Conservation (phyloP, 2,329 filamentous ascomycete species). For the Alternaria gaisen region DNA sequence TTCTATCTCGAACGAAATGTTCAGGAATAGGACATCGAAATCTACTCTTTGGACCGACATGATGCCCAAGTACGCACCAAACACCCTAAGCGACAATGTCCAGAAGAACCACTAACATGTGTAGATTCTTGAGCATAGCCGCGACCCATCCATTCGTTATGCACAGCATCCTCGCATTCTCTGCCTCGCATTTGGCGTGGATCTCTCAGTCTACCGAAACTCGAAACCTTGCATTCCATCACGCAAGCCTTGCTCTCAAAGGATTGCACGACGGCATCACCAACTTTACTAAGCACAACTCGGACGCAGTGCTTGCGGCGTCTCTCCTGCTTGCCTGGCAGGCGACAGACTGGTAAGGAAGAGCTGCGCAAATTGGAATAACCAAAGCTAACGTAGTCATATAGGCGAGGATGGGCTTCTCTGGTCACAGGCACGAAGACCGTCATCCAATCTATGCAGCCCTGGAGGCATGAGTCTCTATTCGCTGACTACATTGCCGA, state of each 20-base stretch:
- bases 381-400: slow-evolving; percentile 19
- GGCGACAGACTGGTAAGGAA: slow-evolving; percentile 87
- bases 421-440: slow-evolving; percentile 91
- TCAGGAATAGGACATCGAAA: slow-evolving; percentile 76
- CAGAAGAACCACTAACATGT: slow-evolving; percentile 37
- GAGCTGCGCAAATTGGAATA: background rate
- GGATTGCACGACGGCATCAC: slow-evolving; percentile 89
- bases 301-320: slow-evolving; percentile 89
- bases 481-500: slow-evolving; percentile 84
- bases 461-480: slow-evolving; percentile 88
- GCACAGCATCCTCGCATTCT: slow-evolving; percentile 90
- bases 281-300: slow-evolving; percentile 83
- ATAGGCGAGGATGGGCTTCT: slow-evolving; percentile 89
- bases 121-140: slow-evolving; percentile 82
- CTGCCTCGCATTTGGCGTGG: slow-evolving; percentile 93
- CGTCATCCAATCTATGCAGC: slow-evolving; percentile 89
- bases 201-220: slow-evolving; percentile 86
- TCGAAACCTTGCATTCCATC: slow-evolving; percentile 87
- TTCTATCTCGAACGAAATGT: slow-evolving; percentile 83
- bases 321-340: slow-evolving; percentile 96
- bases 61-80: slow-evolving; percentile 80
- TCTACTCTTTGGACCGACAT: slow-evolving; percentile 93
- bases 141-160: slow-evolving; percentile 88
- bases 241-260: slow-evolving; percentile 84
- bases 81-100: slow-evolving; percentile 20